These are phyloP conservation scores for Neurospora pannonica DNA, from an alignment of 495 filamentous ascomycete species.

Conservation along the genomic window DNA sequence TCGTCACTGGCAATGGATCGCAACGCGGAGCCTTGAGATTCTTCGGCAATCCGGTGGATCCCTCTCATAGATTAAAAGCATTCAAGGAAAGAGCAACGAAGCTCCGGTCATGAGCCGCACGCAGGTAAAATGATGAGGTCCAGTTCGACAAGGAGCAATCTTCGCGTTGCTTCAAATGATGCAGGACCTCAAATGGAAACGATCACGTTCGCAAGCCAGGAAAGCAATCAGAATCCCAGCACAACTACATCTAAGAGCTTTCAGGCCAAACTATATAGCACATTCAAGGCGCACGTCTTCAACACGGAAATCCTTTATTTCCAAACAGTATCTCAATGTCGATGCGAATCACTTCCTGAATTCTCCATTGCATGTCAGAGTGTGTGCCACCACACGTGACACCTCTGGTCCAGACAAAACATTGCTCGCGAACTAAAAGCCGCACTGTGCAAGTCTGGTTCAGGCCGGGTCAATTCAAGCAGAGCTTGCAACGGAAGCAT, in stretches of 20 bases:
- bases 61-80: too few relatives aligned
- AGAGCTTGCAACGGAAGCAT: background rate
- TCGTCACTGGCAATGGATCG: too few relatives aligned
- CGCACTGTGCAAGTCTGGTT: background rate
- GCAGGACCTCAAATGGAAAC: too few relatives aligned
- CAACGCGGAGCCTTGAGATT: too few relatives aligned
- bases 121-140: too few relatives aligned
- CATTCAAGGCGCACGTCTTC: background rate
- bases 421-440: background rate
- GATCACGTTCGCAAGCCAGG: too few relatives aligned
- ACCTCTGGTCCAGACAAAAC: background rate
- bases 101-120: too few relatives aligned
- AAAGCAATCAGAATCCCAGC: background rate
- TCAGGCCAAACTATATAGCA: background rate
- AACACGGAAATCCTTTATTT: background rate
- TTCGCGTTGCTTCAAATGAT: too few relatives aligned
- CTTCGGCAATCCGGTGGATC: too few relatives aligned
- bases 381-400: background rate
- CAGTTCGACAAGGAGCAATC: too few relatives aligned
- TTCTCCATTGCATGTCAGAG: background rate
- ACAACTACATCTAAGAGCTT: background rate
- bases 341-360: background rate
- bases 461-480: background rate
- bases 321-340: background rate
- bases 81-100: too few relatives aligned